Percentiles rank a stretch among this genome's conserved stretches.
These are phyloP conservation scores for Xylariaceae sp. DNA, from an alignment of 2,329 filamentous ascomycete genomes.

Conservation along the genomic window DNA sequence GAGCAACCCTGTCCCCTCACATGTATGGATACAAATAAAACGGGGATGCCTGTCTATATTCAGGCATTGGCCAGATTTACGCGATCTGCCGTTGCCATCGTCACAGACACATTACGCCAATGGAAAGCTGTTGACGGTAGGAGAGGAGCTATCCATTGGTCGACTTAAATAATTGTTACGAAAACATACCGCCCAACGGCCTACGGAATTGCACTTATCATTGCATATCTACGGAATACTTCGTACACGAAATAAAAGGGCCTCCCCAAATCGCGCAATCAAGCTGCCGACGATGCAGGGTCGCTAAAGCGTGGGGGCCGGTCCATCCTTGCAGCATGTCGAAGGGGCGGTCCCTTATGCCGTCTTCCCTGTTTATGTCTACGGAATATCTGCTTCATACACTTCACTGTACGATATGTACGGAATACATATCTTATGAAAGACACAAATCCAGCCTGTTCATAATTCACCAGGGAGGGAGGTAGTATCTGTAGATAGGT, in stretches of 20 bases:
- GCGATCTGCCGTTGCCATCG: constrained; percentile 12
- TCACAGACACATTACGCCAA: background rate
- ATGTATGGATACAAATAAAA: background rate
- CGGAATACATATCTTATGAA: background rate
- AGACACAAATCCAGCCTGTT: background rate
- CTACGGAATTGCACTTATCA: background rate
- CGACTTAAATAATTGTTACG: constrained; percentile 1
- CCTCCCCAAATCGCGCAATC: constrained; percentile 8
- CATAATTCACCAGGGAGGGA: background rate
- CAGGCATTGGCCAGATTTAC: constrained; percentile 2
- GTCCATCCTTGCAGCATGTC: constrained; percentile 19
- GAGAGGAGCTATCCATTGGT: background rate
- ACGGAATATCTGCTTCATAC: background rate
- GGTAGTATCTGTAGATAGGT: background rate
- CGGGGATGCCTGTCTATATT: constrained; percentile 1
- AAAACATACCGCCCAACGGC: background rate
- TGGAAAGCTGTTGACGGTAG: background rate
- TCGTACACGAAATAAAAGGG: background rate
- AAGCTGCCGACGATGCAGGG: constrained; percentile 14
- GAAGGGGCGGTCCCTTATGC: constrained; percentile 3
- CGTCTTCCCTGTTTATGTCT: background rate
- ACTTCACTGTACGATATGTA: background rate
- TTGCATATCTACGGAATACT: background rate
- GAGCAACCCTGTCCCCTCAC: background rate
- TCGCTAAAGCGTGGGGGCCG: constrained; percentile 12